A percentile compares a stretch with the other conserved stretches of the same genome.
phyloP scores from a whole-genome alignment of 148 eudicot genomes.

The Oxyria digyna region DNA sequence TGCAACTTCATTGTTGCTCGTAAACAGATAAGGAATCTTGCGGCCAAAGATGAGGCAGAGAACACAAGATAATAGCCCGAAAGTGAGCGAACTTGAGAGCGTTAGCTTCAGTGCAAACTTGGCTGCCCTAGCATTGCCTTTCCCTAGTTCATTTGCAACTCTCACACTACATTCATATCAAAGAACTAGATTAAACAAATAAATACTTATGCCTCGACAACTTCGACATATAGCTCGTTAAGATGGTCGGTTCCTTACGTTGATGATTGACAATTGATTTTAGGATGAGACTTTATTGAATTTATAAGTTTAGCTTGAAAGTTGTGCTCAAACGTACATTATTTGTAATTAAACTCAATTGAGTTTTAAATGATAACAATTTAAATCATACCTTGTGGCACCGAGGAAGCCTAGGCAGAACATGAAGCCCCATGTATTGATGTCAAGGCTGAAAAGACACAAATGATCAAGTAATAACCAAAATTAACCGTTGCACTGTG shows the following conservation, averaged over 20 bases:
- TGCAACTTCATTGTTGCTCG: slow-evolving; percentile 28
- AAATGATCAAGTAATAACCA: not conserved
- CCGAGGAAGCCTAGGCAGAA: slow-evolving; percentile 2
- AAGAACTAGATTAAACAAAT: no score
- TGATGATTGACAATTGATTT: no score
- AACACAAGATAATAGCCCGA: not conserved
- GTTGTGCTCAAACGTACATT: no score
- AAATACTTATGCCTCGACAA: no score
- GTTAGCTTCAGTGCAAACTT: slow-evolving; percentile 22
- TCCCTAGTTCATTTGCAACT: slow-evolving; percentile 47
- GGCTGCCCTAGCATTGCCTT: slow-evolving; percentile 38
- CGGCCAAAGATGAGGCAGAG: slow-evolving; percentile 22
- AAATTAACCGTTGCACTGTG: no score
- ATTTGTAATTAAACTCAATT: no score
- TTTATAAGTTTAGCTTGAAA: no score
- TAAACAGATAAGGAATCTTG: slow-evolving; percentile 25
- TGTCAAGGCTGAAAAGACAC: not conserved
- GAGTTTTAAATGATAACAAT: not conserved
- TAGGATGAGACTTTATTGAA: no score
- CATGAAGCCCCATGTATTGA: not conserved
- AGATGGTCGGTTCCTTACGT: no score
- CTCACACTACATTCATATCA: slow-evolving; percentile 29
- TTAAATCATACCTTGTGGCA: slow-evolving; percentile 7
- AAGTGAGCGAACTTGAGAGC: not conserved
- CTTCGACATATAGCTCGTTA: no score